A percentile compares a stretch with the other conserved stretches of the same genome.
Conservation (phyloP, 768 basidiomycete genomes). For the Lenzites betulinus region DNA sequence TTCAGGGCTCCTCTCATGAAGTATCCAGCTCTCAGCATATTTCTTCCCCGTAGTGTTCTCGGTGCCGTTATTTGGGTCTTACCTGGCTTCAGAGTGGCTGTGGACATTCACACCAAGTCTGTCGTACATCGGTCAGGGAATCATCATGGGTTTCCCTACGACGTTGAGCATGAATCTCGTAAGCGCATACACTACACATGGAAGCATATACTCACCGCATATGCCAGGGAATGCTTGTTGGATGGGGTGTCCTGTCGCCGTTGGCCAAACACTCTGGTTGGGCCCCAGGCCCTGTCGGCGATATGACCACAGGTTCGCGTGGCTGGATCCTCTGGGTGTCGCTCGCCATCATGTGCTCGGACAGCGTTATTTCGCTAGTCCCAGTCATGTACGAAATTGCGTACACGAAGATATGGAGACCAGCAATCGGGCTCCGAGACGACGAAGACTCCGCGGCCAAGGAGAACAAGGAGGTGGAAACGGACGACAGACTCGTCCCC, state of each 20-base stretch:
- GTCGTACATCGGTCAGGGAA: slow-evolving; percentile 93
- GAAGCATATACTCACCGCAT: neutral
- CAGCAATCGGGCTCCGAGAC: slow-evolving; percentile 3
- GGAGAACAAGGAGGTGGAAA: slow-evolving; percentile 70
- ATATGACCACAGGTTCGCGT: slow-evolving; percentile 85
- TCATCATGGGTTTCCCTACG: slow-evolving; percentile 97
- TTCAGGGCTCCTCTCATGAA: neutral
- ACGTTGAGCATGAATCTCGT: slow-evolving; percentile 92
- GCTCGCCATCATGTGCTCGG: slow-evolving; percentile 93
- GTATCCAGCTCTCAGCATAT: slow-evolving; percentile 71
- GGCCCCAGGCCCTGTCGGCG: slow-evolving; percentile 92
- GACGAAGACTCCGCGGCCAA: slow-evolving; percentile 31
- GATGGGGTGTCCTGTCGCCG: slow-evolving; percentile 94
- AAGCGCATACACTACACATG: slow-evolving; percentile 22
- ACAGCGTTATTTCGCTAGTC: slow-evolving; percentile 82
- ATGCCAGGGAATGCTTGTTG: slow-evolving; percentile 88
- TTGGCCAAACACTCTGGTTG: slow-evolving; percentile 79
- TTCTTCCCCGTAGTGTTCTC: slow-evolving; percentile 90
- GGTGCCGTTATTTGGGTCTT: slow-evolving; percentile 81
- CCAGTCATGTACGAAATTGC: slow-evolving; percentile 67
- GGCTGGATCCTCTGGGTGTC: slow-evolving; percentile 98
- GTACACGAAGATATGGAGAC: slow-evolving; percentile 31
- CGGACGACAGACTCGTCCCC: slow-evolving; percentile 80
- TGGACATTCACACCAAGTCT: slow-evolving; percentile 94
- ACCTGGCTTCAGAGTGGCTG: slow-evolving; percentile 85